phyloP scores from a whole-genome alignment of 2,329 filamentous ascomycete genomes.

The Aureobasidium sp. region DNA sequence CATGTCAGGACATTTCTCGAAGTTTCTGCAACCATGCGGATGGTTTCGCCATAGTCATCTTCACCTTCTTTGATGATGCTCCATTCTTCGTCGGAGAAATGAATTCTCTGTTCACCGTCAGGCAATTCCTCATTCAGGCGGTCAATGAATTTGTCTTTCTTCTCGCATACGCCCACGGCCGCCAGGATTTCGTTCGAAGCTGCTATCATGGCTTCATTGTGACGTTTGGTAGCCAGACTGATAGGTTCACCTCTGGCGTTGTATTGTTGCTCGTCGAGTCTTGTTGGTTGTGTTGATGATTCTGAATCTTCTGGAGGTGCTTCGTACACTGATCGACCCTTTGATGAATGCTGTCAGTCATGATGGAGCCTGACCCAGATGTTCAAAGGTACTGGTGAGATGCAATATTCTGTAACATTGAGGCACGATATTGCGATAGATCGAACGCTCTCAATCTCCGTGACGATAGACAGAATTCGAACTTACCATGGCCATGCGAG shows the following conservation, averaged over 20 bases:
- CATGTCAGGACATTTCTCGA: conserved; percentile 5
- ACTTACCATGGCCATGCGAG: conserved; percentile 24
- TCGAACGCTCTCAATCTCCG: too few species aligned
- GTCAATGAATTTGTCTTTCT: conserved; percentile 20
- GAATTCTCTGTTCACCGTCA: not conserved
- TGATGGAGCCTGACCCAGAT: too few species aligned
- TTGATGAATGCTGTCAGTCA: not conserved
- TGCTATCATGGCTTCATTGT: conserved; percentile 32
- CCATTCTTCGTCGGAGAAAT: conserved; percentile 8
- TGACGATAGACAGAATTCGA: not conserved
- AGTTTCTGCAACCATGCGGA: conserved; percentile 8
- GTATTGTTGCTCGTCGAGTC: conserved; percentile 31
- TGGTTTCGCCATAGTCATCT: conserved; percentile 13
- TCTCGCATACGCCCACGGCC: conserved; percentile 39
- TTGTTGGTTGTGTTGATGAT: not conserved
- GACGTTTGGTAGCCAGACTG: conserved; percentile 32
- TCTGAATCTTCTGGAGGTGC: not conserved
- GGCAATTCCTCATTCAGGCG: not conserved
- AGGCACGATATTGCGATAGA: not conserved
- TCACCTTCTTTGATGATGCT: conserved; percentile 9
- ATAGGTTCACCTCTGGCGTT: conserved; percentile 37
- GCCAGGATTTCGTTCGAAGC: conserved; percentile 41
- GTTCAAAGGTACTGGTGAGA: not conserved
- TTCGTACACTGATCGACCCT: conserved; percentile 36
- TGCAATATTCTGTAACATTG: not conserved